phyloP scores from a whole-genome alignment of 2,329 filamentous ascomycete species.

The Colletotrichum camelliae region DNA sequence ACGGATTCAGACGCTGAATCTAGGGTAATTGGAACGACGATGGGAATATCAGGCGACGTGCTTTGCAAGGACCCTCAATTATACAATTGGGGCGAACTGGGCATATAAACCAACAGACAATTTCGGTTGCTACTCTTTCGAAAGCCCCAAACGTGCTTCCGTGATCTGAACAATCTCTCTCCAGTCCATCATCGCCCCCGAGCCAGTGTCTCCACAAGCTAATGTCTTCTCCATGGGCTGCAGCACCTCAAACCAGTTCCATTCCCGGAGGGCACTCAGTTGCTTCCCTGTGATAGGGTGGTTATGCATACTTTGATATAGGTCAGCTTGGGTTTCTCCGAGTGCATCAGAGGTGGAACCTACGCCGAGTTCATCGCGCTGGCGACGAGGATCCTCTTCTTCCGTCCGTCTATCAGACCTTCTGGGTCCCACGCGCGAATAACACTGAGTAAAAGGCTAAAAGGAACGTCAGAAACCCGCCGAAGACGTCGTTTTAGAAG shows the following conservation, averaged over 20 bases:
- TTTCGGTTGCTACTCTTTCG: not conserved
- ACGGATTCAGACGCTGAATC: too few relatives aligned
- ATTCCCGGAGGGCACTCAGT: conserved; percentile 73
- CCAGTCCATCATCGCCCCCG: conserved; percentile 86
- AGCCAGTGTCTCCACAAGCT: conserved; percentile 84
- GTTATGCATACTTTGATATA: conserved; percentile 70
- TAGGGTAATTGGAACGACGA: too few relatives aligned
- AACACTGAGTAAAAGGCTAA: conserved; percentile 51
- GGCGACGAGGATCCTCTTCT: conserved; percentile 76
- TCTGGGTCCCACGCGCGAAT: conserved; percentile 87
- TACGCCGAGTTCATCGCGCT: conserved; percentile 82
- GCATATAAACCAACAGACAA: fast-evolving
- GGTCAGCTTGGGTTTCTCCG: not conserved
- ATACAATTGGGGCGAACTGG: fast-evolving
- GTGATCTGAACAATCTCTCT: conserved; percentile 72
- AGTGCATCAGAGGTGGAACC: not conserved
- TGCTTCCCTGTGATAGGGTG: conserved; percentile 83
- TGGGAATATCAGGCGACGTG: fast-evolving
- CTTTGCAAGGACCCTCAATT: not conserved
- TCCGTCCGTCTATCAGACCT: conserved; percentile 61
- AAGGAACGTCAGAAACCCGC: not conserved
- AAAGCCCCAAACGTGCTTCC: conserved; percentile 52
- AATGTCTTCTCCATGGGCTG: conserved; percentile 76
- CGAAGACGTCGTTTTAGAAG: fast-evolving
- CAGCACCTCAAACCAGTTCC: conserved; percentile 78